These are phyloP conservation scores for Annona cherimola DNA, from an alignment of 164 flowering plant species.

Conservation along the genomic window DNA sequence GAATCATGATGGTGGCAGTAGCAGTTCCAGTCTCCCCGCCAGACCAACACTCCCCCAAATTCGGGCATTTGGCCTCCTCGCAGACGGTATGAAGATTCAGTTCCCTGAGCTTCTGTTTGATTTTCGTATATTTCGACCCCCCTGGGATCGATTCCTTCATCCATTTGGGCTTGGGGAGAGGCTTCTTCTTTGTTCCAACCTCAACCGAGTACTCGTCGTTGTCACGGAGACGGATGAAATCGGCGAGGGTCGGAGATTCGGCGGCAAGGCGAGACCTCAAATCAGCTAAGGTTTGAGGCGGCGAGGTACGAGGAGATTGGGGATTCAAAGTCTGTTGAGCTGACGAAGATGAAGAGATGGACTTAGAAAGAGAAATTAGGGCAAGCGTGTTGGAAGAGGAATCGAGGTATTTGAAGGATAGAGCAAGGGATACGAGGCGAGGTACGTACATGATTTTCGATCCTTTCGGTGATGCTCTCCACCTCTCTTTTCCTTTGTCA, in stretches of 20 bases:
- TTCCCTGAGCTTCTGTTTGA: conserved; percentile 27
- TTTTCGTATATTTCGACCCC: conserved; percentile 25
- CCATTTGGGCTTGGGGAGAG: conserved; percentile 34
- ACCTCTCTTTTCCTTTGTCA: background rate
- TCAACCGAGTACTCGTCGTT: conserved; percentile 27
- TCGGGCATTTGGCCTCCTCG: conserved; percentile 32
- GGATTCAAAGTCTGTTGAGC: background rate
- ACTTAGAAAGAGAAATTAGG: background rate
- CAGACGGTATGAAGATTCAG: conserved; percentile 31
- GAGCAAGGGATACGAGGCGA: conserved; percentile 1
- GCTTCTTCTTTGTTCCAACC: conserved; percentile 31
- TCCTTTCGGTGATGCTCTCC: too few species aligned
- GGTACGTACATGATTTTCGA: conserved; percentile 5
- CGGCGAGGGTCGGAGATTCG: conserved; percentile 23
- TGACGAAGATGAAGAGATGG: background rate
- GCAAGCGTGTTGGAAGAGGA: background rate
- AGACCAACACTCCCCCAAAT: conserved; percentile 33
- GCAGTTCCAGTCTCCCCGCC: conserved; percentile 37
- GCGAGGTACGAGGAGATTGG: background rate
- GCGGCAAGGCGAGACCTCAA: conserved; percentile 19
- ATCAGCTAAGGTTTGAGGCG: conserved; percentile 14
- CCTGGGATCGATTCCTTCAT: conserved; percentile 32
- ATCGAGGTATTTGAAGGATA: background rate
- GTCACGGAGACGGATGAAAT: conserved; percentile 21
- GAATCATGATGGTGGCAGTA: conserved; percentile 33